Evolutionary conservation across 495 filamentous ascomycete genomes (phyloP).

Genomic region (Aspergillus mulundensis): DNA sequence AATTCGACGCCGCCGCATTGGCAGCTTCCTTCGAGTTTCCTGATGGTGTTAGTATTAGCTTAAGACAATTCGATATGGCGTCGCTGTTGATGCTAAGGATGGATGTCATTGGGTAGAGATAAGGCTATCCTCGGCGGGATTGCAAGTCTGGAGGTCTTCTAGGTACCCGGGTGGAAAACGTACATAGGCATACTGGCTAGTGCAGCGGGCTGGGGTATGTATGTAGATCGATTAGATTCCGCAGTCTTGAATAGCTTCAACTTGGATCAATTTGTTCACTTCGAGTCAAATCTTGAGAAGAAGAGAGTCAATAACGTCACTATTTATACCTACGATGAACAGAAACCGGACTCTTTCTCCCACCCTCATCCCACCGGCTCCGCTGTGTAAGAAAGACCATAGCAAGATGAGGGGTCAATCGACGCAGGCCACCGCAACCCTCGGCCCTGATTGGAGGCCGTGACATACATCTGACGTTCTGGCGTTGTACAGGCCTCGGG

Average conservation of each 20-base stretch:
- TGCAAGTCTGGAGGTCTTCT: not conserved
- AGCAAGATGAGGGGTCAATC: not conserved
- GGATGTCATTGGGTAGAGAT: not conserved
- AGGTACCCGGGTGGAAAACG: not conserved
- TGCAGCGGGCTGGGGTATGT: too few relatives aligned
- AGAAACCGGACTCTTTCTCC: not conserved
- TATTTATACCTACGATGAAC: not conserved
- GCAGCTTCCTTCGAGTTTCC: constrained; percentile 51
- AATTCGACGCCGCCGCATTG: constrained; percentile 53
- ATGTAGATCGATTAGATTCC: not conserved
- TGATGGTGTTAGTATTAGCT: constrained; percentile 15
- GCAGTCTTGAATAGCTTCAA: too few relatives aligned
- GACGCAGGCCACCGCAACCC: not conserved
- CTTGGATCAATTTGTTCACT: too few relatives aligned
- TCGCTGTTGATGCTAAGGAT: not conserved
- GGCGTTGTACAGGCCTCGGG: not conserved
- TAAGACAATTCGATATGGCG: too few relatives aligned
- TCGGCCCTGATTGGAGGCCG: not conserved
- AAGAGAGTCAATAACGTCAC: not conserved
- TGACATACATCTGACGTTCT: not conserved
- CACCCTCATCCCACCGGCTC: not conserved
- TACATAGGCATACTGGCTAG: constrained; percentile 35
- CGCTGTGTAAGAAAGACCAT: not conserved
- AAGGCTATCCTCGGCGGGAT: not conserved
- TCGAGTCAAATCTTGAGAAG: not conserved